phyloP scores from a whole-genome alignment of 768 basidiomycete species.

The Lentinula guzmanii region DNA sequence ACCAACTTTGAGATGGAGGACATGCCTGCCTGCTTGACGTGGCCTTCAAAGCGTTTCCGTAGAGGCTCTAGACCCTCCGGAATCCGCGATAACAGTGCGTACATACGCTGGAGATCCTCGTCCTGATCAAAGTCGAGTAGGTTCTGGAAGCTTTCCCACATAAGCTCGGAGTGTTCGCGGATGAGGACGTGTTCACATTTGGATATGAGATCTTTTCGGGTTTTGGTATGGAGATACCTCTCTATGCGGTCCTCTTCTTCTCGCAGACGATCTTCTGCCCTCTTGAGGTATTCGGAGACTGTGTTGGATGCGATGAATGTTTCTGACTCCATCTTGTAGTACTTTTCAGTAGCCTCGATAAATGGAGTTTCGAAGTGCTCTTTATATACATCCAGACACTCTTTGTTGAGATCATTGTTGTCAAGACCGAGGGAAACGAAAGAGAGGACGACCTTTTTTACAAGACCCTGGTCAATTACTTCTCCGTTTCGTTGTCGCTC shows the following conservation, averaged over 20 bases:
- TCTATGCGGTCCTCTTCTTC: slow-evolving; percentile 97
- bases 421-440: slow-evolving; percentile 94
- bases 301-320: slow-evolving; percentile 84
- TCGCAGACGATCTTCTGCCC: slow-evolving; percentile 84
- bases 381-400: slow-evolving; percentile 89
- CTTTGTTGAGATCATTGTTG: slow-evolving; percentile 85
- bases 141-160: slow-evolving; percentile 92
- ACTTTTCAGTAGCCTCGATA: slow-evolving; percentile 81
- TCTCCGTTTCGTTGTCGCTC: slow-evolving; percentile 94
- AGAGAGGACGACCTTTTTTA: slow-evolving; percentile 93
- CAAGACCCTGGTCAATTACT: slow-evolving; percentile 83
- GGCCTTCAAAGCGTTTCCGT: slow-evolving; percentile 88
- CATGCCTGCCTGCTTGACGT: slow-evolving; percentile 84
- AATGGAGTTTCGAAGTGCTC: slow-evolving; percentile 89
- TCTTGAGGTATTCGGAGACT: slow-evolving; percentile 92
- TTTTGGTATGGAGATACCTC: slow-evolving; percentile 85
- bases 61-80: slow-evolving; percentile 87
- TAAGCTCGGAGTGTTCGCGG: slow-evolving; percentile 71
- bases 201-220: slow-evolving; percentile 74
- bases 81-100: slow-evolving; percentile 82
- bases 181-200: slow-evolving; percentile 94
- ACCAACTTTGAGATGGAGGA: slow-evolving; percentile 74
- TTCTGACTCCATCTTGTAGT: slow-evolving; percentile 90
- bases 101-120: slow-evolving; percentile 94
- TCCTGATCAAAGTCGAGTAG: slow-evolving; percentile 91